Evolutionary conservation across 192 early-diverging fungal genomes (phyloP), one percentile per base, ranked within the genome.

Genomic region (Entomortierella parvispora): DNA sequence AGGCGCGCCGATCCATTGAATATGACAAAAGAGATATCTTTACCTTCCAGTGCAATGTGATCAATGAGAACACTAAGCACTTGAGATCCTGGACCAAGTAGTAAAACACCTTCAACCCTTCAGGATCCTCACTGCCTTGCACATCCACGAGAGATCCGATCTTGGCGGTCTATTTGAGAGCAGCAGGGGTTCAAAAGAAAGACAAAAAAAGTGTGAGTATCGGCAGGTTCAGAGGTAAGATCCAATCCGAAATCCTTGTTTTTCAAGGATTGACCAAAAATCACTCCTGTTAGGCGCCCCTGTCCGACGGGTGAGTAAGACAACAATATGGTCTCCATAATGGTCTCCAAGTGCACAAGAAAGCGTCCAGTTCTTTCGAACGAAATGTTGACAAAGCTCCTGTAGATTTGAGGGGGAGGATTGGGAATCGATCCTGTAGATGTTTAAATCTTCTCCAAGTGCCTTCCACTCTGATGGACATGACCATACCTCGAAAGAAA

Each of bases 51-150:
- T 98, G 96, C 65, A 97, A 81, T 4, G 95, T 88, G 66, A 99
- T 94, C 32, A 99, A 84, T 32, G 96, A 98, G 74, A 98, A 94
- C 22, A 99, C 92, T 45, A 97, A 85, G 63, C 95, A 96, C 74
- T 98, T 98, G 40, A 99, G 87, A 82, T 99, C 98, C 81, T 99
- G 96, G n/a, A 97, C 90, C 58, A 99, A 76, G 69, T 97, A 99
- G 75, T 99, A 99, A 56, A 99, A 94, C 6, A 91, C 91, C 25
- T 94, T 90, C 29, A 99, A 84, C 17, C 96, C 96, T 48, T 98
- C 96, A 8, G 98, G 95, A 69, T 99, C 98, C 32, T 93, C 84
- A 62, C 93, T 94, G 23, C 90, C 86, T 58, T 92, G 89, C 5
- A 97, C 93, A 60, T 99, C 96, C 1, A 92, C 91, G 55, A 99